Base-by-base conservation (phyloP, 306 rosid genomes). In the Glycyrrhiza uralensis region DNA sequence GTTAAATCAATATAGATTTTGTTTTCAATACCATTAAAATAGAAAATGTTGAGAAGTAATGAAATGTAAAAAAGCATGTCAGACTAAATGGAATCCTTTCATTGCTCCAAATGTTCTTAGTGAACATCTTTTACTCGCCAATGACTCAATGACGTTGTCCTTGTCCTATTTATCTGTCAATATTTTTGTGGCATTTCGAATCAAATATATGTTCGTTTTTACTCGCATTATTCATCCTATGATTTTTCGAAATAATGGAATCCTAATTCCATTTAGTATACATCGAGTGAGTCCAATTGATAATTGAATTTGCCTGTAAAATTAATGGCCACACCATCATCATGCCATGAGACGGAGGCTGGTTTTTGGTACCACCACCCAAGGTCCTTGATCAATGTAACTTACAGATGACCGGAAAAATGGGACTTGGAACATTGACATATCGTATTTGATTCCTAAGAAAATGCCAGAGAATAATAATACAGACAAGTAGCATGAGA, bases 11-110 rank as follows among this genome's bases (percentile, higher is more conserved):
- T 57, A 78, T 59, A 83, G 71, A 55, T 61, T 76, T 80, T 77
- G 59, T 79, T 62, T 66, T 23, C 10, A 62, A 73, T 74, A 67
- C 79, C 30, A 66, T 47, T 24, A 30, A 47, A 23, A 66, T 51
- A 81, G 62, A 71, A 46, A 64, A 14, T 38, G 41, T 74, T 56
- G 63, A 76, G 49, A 42, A 65, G 67, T 61, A 65, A 50, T 71
- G 5, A 61, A 67, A 47, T 76, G 83, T 81, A 68, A 64, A 89
- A 87, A 76, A 69, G 57, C n/a, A 72, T 42, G 82, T 76, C 36
- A 47, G 68, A 63, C 59, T 46, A 42, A 47, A 41, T 65, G 58
- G n/a, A 44, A 38, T 74, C 56, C 24, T 51, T 39, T 50, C 59
- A 12, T 52, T 78, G 67, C 67, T 17, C 30, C 4, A 52, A 51